A percentile compares a stretch with the other conserved stretches of the same genome.
Conservation (phyloP, 208 protist genomes). For the Leishmania mexicana region DNA sequence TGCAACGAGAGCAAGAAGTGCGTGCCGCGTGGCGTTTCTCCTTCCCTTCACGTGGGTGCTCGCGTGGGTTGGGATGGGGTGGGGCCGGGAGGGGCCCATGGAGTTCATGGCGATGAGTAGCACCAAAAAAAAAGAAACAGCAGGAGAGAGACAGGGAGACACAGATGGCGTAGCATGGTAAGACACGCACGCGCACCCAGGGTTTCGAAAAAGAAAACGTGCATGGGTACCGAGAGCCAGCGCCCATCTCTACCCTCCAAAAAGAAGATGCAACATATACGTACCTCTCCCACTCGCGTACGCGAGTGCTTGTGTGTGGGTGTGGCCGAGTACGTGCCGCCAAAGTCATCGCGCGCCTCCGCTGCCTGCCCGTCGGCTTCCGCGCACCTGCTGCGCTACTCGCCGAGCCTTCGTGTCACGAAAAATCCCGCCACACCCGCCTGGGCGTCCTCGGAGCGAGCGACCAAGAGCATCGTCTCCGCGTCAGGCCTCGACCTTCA, state of each 20-base stretch:
- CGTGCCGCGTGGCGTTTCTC: no score
- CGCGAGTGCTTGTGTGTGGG: neutral
- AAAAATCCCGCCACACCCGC: neutral
- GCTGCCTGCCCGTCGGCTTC: neutral
- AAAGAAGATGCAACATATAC: neutral
- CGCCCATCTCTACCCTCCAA: neutral
- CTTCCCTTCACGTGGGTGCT: neutral
- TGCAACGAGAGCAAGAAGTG: no score
- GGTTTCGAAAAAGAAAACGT: neutral
- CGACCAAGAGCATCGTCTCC: neutral
- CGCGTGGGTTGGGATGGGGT: neutral
- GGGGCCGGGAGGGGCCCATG: neutral
- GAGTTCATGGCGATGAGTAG: neutral
- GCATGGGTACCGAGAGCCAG: neutral
- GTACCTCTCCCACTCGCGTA: neutral
- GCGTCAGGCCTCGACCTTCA: conserved; percentile 23
- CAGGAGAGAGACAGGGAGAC: neutral
- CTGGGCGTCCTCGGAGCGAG: neutral
- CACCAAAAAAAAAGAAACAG: neutral
- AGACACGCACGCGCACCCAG: neutral
- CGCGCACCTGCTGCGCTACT: neutral
- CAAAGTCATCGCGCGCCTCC: neutral
- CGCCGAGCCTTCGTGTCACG: neutral
- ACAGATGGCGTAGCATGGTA: neutral
- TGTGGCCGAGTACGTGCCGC: neutral